Base-by-base conservation (phyloP, 345 rosid genomes). In the Tarenaya hassleriana region DNA sequence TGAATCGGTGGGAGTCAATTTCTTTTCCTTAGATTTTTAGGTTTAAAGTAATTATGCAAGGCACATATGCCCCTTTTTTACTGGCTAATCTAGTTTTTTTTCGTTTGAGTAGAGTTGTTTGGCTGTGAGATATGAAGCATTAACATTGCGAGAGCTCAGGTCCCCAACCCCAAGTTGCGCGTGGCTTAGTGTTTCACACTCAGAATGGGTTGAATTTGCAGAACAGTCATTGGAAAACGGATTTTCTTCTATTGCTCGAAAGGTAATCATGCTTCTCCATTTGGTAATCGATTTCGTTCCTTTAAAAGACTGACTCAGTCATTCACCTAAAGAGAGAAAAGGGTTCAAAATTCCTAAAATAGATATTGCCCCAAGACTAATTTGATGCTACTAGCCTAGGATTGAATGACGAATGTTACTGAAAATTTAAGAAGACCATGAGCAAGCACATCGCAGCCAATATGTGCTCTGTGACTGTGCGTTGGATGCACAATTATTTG, bases 101-200 rank as follows among this genome's bases (percentile, higher is more conserved):
- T 49, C 13, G 47, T 0, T 8, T 14, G 47, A 10, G 21, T 41
- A 61, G 98, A 82, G 83, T 61, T 81, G 81, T 69, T 72, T 84
- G 65, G 95, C 90, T 10, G 39, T 85, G 70, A 76, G 69, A 53
- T 88, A 88, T 11, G 98, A 88, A 77, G 94, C 81, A 2, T 71
- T 85, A 34, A 56, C 44, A 59, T 61, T 84, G 41, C 66, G 95
- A 33, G 77, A 84, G 19, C 47, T 71, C 61, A 79, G 76, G 62
- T 79, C 83, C 34, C 8, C 60, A 1, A 62, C 83, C 34, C 8
- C 60, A 1, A 62, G 61, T 38, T 68, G 68, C 47, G 56, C 43
- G 32, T 78, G 73, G 82, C 56, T 83, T 19, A 70, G 61, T 34
- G 91, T 83, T 73, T 76, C 84, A 40, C 51, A 51, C 34, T 34